Conservation (phyloP, 2,329 filamentous ascomycete species). For the Lecanosticta acicola region DNA sequence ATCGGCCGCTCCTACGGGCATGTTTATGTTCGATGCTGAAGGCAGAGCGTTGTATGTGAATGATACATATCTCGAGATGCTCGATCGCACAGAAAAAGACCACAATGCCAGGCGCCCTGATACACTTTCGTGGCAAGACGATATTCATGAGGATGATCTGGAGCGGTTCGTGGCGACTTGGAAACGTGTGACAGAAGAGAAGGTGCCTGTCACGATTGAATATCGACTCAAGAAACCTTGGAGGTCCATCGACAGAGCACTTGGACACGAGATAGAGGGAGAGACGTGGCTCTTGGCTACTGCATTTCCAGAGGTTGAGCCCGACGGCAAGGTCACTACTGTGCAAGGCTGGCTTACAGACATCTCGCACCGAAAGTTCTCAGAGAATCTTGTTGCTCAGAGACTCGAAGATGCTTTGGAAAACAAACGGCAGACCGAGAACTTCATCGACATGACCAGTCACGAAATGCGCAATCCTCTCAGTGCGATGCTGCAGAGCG, state of each 20-base stretch:
- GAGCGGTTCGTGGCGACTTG: slow-evolving; percentile 30
- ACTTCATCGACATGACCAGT: slow-evolving; percentile 36
- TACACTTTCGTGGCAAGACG: slow-evolving; percentile 11
- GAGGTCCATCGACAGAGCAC: slow-evolving; percentile 25
- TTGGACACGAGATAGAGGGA: slow-evolving; percentile 23
- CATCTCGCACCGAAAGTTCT: slow-evolving; percentile 32
- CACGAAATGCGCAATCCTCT: slow-evolving; percentile 44
- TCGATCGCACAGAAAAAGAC: slow-evolving; percentile 23
- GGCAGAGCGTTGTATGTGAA: slow-evolving; percentile 39
- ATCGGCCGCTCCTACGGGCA: slow-evolving; percentile 36
- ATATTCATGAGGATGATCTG: slow-evolving; percentile 34
- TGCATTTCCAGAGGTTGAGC: slow-evolving; percentile 29
- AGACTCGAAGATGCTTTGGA: slow-evolving; percentile 34
- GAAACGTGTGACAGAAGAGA: slow-evolving; percentile 28
- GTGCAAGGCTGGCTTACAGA: slow-evolving; percentile 34
- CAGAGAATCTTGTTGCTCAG: slow-evolving; percentile 26
- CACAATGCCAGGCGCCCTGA: slow-evolving; percentile 2
- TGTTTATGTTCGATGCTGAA: slow-evolving; percentile 32
- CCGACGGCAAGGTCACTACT: slow-evolving; percentile 25
- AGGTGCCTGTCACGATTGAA: slow-evolving; percentile 34
- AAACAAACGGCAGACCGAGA: slow-evolving; percentile 33
- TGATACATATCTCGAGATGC: slow-evolving; percentile 36
- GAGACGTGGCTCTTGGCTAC: slow-evolving; percentile 32
- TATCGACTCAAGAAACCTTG: slow-evolving; percentile 36
- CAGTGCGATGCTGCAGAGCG: slow-evolving; percentile 38